Percentiles rank a stretch among this genome's conserved stretches.
phyloP scores from a whole-genome alignment of 129 eudicot genomes.

The Artemisia annua region DNA sequence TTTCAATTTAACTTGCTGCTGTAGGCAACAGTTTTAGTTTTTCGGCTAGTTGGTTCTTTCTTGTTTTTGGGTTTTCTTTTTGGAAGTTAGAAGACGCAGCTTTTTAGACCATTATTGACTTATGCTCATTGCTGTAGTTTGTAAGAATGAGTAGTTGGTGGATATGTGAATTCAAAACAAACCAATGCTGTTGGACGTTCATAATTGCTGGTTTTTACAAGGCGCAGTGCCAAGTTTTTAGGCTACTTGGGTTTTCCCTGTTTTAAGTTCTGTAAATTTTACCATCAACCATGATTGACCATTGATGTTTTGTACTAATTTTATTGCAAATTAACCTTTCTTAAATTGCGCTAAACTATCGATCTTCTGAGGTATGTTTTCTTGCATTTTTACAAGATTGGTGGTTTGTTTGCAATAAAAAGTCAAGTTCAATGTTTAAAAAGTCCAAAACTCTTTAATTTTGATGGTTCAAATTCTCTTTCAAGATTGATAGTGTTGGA shows the following conservation, averaged over 20 bases:
- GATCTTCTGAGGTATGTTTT: no score
- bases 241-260: slow-evolving; percentile 9
- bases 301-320: neutral
- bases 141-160: neutral
- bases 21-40: neutral
- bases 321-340: neutral
- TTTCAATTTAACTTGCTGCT: neutral
- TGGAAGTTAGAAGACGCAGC: no score
- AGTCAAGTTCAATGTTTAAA: neutral
- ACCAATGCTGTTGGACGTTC: neutral
- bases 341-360: neutral
- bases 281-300: neutral
- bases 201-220: neutral
- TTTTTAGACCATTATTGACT: neutral
- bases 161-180: neutral
- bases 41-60: slow-evolving; percentile 1
- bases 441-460: neutral
- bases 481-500: neutral
- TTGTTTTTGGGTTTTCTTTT: neutral
- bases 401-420: neutral
- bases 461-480: neutral
- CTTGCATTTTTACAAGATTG: neutral
- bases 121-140: neutral
- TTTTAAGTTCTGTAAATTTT: slow-evolving; percentile 3
- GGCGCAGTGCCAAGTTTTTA: neutral